Evolutionary conservation across 805 yeast genomes (phyloP).

Genomic region (Nakazawaea anatomiae): DNA sequence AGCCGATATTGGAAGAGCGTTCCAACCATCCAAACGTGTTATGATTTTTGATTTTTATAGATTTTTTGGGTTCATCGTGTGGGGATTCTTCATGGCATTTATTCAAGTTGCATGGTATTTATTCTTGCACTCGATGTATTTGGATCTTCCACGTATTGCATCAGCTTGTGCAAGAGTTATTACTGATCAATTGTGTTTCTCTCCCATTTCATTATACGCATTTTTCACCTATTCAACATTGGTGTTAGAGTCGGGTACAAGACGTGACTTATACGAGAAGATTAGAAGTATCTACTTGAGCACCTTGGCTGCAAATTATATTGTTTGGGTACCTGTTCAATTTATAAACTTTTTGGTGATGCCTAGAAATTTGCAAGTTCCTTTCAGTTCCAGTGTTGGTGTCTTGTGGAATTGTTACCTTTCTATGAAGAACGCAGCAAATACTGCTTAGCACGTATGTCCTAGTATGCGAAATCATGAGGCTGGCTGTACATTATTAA

Average conservation of each 20-base stretch:
- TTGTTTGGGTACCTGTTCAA: conserved; percentile 83
- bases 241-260: conserved; percentile 69
- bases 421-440: conserved; percentile 64
- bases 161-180: conserved; percentile 82
- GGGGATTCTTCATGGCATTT: conserved; percentile 85
- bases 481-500: no score
- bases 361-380: conserved; percentile 77
- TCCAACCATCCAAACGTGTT: background rate
- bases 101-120: conserved; percentile 87
- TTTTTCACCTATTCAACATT: conserved; percentile 84
- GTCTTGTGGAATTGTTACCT: conserved; percentile 93
- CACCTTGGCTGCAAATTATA: conserved; percentile 61
- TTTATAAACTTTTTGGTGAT: conserved; percentile 65
- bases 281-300: conserved; percentile 59
- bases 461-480: no score
- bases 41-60: conserved; percentile 55
- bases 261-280: conserved; percentile 57
- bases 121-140: conserved; percentile 69
- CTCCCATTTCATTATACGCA: conserved; percentile 76
- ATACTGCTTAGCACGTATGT: background rate
- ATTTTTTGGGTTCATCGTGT: conserved; percentile 70
- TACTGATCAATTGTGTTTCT: conserved; percentile 84
- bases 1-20: background rate
- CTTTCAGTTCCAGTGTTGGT: conserved; percentile 80
- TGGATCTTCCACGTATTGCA: conserved; percentile 76